Base-by-base conservation (phyloP, 805 yeast species). In the Yarrowia bubula region DNA sequence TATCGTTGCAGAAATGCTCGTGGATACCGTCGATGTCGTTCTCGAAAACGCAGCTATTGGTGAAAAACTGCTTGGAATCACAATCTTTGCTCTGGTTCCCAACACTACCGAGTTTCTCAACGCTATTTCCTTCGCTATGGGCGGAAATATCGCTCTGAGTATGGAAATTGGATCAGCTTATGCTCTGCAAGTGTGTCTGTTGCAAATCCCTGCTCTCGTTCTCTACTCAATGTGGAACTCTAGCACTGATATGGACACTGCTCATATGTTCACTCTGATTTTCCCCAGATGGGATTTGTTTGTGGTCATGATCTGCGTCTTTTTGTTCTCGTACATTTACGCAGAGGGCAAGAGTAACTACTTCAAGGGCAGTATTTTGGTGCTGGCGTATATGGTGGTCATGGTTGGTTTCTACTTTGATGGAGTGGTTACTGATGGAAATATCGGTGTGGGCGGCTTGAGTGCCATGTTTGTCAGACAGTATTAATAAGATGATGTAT, bases 161-260 rank as follows among this genome's bases (percentile, higher is more conserved):
- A 90, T 95, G 96, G 99, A 95, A 74, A 95, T 95, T 75, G 99
- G 99, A 67, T 87, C 96, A 68, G 99, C 99, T 0, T 95, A 95
- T 74, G 99, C 97, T 0, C 80, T 95, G 66, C 99, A 95, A 75
- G 99, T 95, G 14, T 93, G 97, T 70, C 79, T 95, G 66, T 81
- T 95, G 69, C 99, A 95, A 74, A 90, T 95, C 53, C 99, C 99
- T 0, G 86, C 95, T 1, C 82, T 95, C 73, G 96, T 92, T 10
- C 73, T 93, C 11, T 91, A 83, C 73, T 88, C 97, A 1, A 81
- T 88, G 66, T 79, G 77, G 76, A 76, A 70, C 70, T 33, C 53
- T 8, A 47, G 15, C 9, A 15, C 22, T 10, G 53, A 18, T 10
- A 15, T 61, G 31, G 57, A 61, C 10, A 48, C 46, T 3, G 67